These are phyloP conservation scores for Tuber borchii DNA, from an alignment of 495 filamentous ascomycete genomes.

Conservation along the genomic window DNA sequence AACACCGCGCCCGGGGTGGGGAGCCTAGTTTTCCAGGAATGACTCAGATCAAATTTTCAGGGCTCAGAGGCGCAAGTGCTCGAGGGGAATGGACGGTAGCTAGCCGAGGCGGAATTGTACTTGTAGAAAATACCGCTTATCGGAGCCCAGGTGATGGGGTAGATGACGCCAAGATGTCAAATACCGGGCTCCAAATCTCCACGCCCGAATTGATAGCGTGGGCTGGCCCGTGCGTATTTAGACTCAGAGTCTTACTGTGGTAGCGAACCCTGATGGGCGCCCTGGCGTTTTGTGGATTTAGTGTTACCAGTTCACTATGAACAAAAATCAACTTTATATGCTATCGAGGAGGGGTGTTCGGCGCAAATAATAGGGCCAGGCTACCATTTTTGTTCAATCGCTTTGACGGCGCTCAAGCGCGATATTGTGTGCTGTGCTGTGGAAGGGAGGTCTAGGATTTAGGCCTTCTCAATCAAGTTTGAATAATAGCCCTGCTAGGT, in stretches of 20 bases:
- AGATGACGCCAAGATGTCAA: not conserved
- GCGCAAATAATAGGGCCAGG: not conserved
- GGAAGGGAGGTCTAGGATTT: not conserved
- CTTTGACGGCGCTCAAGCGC: not conserved
- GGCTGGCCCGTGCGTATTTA: conserved; percentile 4
- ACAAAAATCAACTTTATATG: not conserved
- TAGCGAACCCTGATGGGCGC: not conserved
- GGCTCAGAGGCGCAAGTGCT: not conserved
- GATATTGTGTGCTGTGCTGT: not conserved
- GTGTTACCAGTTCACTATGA: not conserved
- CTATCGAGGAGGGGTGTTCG: not conserved
- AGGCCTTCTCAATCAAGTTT: not conserved
- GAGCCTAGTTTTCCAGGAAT: not conserved
- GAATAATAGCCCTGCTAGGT: not conserved
- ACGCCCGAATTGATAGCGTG: not conserved
- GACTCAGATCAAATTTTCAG: not conserved
- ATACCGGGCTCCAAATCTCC: not conserved
- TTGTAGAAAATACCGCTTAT: not conserved
- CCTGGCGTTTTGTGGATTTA: conserved; percentile 2
- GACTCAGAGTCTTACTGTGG: not conserved
- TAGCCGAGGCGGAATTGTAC: not conserved
- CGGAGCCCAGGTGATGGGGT: not conserved
- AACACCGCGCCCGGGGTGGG: not conserved
- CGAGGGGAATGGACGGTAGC: not conserved
- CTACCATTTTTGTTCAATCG: not conserved